Evolutionary conservation across 768 basidiomycete genomes (phyloP).

Genomic region (Collybiopsis luxurians): DNA sequence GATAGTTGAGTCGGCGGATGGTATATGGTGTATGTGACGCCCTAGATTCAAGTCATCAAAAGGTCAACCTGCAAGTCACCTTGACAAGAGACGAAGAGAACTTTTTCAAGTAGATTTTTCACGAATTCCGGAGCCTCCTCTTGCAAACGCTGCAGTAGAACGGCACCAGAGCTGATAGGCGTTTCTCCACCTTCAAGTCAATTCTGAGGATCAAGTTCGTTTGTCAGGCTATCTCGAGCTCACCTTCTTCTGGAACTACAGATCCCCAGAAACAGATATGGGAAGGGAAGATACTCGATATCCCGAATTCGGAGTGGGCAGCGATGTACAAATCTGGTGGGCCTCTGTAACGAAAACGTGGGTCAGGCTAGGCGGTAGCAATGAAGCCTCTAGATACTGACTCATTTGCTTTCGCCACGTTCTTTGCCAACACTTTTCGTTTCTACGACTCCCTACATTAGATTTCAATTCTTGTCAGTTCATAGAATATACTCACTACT

Average conservation of each 20-base stretch:
- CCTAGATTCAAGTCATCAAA: neutral
- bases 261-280: conserved; percentile 2
- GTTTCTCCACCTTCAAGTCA: neutral
- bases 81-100: too few species aligned
- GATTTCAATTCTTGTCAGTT: too few species aligned
- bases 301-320: conserved; percentile 3
- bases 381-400: too few species aligned
- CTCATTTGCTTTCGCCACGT: conserved; percentile 3
- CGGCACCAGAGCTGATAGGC: neutral
- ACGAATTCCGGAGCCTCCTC: conserved; percentile 1
- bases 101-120: neutral
- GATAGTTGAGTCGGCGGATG: neutral
- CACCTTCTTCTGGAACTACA: neutral
- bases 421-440: neutral
- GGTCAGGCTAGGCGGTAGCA: neutral
- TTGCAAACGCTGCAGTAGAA: neutral
- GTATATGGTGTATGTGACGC: neutral
- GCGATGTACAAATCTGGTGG: neutral
- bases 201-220: too few species aligned
- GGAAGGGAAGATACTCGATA: conserved; percentile 1
- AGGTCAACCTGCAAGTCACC: too few species aligned
- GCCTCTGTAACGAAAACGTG: neutral
- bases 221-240: neutral
- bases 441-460: neutral
- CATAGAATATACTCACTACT: neutral